Evolutionary conservation across 148 eudicot genomes (phyloP).

Genomic region (Drosera capensis): DNA sequence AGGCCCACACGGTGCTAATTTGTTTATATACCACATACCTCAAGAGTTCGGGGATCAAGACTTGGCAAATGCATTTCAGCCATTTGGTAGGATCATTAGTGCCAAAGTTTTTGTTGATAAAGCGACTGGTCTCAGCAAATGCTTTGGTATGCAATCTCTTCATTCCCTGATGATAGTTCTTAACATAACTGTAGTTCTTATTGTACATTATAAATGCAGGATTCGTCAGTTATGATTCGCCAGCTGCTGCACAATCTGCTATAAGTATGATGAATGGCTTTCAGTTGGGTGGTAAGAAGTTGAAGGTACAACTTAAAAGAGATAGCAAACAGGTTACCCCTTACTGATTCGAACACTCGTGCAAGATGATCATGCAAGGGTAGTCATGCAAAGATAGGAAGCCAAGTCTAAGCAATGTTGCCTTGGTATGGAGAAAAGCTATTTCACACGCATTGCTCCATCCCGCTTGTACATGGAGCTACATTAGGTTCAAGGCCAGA

Average conservation of each 20-base stretch:
- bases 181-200: conserved; percentile 12
- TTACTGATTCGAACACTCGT: conserved; percentile 31
- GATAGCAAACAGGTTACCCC: conserved; percentile 60
- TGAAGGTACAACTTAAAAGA: conserved; percentile 94
- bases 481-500: no score
- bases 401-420: no score
- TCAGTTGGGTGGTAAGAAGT: conserved; percentile 86
- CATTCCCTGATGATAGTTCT: background rate
- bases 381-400: no score
- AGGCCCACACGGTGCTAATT: conserved; percentile 96
- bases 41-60: conserved; percentile 92
- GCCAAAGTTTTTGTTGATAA: conserved; percentile 92
- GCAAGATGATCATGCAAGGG: no score
- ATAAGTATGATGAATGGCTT: conserved; percentile 74
- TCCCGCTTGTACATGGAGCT: no score
- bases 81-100: conserved; percentile 79
- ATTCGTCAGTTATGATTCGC: conserved; percentile 87
- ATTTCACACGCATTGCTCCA: no score
- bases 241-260: conserved; percentile 74
- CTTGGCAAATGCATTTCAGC: conserved; percentile 59
- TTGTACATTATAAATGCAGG: conserved; percentile 36
- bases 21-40: conserved; percentile 93
- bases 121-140: conserved; percentile 83
- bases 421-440: no score
- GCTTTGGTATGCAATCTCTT: conserved; percentile 46